Percentiles rank a stretch among this genome's conserved stretches.
Conservation (phyloP, 345 rosid species). For the Camelina neglecta region DNA sequence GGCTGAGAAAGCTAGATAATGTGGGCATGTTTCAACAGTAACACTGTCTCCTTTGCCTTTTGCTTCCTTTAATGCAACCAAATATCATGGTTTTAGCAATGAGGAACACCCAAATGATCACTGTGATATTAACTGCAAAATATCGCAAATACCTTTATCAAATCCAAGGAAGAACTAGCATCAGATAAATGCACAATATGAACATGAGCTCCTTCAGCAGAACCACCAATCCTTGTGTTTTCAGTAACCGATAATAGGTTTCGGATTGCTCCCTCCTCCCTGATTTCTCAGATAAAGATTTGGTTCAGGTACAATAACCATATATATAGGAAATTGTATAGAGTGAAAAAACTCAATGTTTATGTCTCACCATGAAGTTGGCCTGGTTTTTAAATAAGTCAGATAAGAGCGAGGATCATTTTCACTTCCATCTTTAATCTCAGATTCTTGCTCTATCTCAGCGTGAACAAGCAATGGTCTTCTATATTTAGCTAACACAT, state of each 20-base stretch:
- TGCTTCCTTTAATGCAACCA: conserved; percentile 59
- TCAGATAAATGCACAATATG: conserved; percentile 95
- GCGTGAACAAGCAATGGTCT: conserved; percentile 96
- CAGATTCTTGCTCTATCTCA: conserved; percentile 61
- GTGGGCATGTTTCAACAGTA: conserved; percentile 94
- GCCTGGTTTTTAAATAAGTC: conserved; percentile 87
- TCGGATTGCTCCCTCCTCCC: conserved; percentile 91
- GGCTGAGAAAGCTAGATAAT: conserved; percentile 91
- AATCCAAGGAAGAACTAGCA: conserved; percentile 73
- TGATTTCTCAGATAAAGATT: conserved; percentile 38
- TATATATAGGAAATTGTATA: not conserved
- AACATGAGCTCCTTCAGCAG: conserved; percentile 92
- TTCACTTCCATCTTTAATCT: conserved; percentile 47
- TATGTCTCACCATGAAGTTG: conserved; percentile 67
- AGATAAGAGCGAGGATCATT: conserved; percentile 67
- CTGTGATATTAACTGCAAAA: not conserved
- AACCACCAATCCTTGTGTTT: conserved; percentile 74
- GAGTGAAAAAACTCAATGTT: conserved; percentile 7
- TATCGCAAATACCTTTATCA: conserved; percentile 63
- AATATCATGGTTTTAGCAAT: not conserved
- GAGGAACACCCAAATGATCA: not conserved
- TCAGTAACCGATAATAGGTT: conserved; percentile 69
- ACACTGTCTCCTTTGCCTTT: conserved; percentile 78
- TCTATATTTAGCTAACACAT: conserved; percentile 75
- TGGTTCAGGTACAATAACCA: conserved; percentile 8